Percentiles rank a stretch among this genome's conserved stretches.
These are phyloP conservation scores for Ascocoryne sarcoides DNA, from an alignment of 2,329 filamentous ascomycete species.

Conservation along the genomic window DNA sequence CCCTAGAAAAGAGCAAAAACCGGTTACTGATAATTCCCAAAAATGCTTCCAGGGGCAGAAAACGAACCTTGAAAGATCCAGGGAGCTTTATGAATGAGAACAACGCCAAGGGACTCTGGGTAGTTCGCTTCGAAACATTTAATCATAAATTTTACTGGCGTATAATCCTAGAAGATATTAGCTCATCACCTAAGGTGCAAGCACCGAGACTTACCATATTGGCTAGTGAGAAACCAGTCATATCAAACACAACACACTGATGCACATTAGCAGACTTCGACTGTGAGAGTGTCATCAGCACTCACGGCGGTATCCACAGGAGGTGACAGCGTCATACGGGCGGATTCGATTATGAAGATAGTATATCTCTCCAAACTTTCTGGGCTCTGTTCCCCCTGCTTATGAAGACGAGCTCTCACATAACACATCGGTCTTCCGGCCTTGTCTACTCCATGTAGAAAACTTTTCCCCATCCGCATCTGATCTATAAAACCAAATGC, in stretches of 20 bases:
- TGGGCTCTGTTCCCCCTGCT: constrained; percentile 71
- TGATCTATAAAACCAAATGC: constrained; percentile 72
- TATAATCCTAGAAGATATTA: constrained; percentile 58
- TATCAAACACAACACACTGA: constrained; percentile 88
- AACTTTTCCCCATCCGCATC: constrained; percentile 85
- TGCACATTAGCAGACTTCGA: constrained; percentile 1
- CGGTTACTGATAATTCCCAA: too few relatives aligned
- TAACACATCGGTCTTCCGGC: constrained; percentile 78
- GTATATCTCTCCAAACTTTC: constrained; percentile 81
- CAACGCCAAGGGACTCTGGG: constrained; percentile 80
- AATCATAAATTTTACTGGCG: constrained; percentile 98
- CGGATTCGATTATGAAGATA: constrained; percentile 88
- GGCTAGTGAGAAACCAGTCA: constrained; percentile 85
- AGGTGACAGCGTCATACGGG: constrained; percentile 68
- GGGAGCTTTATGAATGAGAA: constrained; percentile 90
- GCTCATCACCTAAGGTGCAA: background rate
- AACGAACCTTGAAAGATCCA: constrained; percentile 83
- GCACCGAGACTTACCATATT: constrained; percentile 63
- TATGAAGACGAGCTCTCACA: constrained; percentile 75
- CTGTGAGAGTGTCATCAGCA: constrained; percentile 17
- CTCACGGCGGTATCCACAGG: constrained; percentile 88
- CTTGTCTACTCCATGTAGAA: constrained; percentile 80
- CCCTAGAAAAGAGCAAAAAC: constrained; percentile 45
- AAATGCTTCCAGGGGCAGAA: too few relatives aligned
- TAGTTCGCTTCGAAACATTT: constrained; percentile 99